phyloP scores from a whole-genome alignment of 2,329 filamentous ascomycete species.

The Aspergillus glaucus region DNA sequence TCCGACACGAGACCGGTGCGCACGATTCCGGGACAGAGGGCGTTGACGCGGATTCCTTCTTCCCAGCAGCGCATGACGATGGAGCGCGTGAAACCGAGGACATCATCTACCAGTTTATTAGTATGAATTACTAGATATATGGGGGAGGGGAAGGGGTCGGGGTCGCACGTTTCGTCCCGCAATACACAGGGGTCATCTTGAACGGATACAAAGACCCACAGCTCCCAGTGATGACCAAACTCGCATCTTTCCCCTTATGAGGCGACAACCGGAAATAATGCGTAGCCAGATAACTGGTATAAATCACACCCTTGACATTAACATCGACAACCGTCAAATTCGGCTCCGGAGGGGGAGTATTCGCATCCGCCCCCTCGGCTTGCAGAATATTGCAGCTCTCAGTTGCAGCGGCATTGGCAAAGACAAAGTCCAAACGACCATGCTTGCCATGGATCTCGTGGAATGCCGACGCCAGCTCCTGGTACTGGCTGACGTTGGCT shows the following conservation, averaged over 20 bases:
- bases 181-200: conserved; percentile 31
- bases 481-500: conserved; percentile 34
- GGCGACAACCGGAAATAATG: conserved; percentile 34
- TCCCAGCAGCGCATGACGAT: conserved; percentile 29
- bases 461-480: conserved; percentile 28
- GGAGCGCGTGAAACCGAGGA: conserved; percentile 36
- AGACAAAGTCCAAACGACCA: conserved; percentile 42
- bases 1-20: conserved; percentile 17
- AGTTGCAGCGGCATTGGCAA: conserved; percentile 41
- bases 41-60: conserved; percentile 35
- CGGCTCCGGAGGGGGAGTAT: conserved; percentile 23
- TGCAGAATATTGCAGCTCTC: conserved; percentile 15
- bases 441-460: conserved; percentile 30
- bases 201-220: conserved; percentile 35
- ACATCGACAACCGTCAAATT: conserved; percentile 34
- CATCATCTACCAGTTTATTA: conserved; percentile 15
- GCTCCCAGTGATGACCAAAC: conserved; percentile 32
- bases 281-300: conserved; percentile 35
- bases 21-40: conserved; percentile 20
- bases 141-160: not conserved
- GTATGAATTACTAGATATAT: not conserved
- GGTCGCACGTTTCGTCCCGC: conserved; percentile 30
- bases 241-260: conserved; percentile 16
- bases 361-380: conserved; percentile 32
- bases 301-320: conserved; percentile 38